Evolutionary conservation across 192 early-diverging fungal species (phyloP), one percentile per base, ranked within the genome.

Genomic region (Gigaspora rosea): DNA sequence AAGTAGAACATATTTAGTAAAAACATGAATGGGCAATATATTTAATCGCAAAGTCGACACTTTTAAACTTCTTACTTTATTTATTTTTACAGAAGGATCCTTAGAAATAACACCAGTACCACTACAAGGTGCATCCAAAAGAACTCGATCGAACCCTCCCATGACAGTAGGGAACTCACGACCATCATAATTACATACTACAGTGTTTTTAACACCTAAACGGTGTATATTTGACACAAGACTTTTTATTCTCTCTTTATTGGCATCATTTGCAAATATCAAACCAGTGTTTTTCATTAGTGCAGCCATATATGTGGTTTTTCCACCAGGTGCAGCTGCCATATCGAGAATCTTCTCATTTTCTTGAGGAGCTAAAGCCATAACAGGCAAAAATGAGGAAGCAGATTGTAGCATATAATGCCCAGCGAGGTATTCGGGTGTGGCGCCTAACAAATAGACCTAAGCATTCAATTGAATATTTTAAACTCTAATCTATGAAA

Each of bases 21-120:
- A 36, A 11, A 51, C 7, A 50, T 56, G 61, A 27, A 52, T 13
- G 6, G 2, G 6, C 9, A 52, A 52, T 7, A 52, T 9, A 52
- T 52, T 27, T 27, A 52, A 52, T 52, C 15, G 9, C 15, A 13
- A 52, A 52, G 6, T 52, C 15, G 6, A 13, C 15, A 27, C 35
- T 52, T 27, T 56, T 22, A 76, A 49, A 33, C 49, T 22, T 32
- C 64, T 50, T 74, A 82, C 81, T 79, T 99, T 99, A 90, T 96
- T 98, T 33, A 93, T 86, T 80, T 99, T 99, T 68, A 98, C 95
- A 20, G 93, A 91, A 0, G 93, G 91, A 84, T 99, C 98, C 81
- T 99, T 99, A 78, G 97, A 94, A 81, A 99, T 99, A 76, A 99
- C 97, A 27, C 98, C 98, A 0, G 98, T 99, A 71, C 98, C 98